These are phyloP conservation scores for Podila epigama DNA, from an alignment of 192 early-diverging fungal genomes.

Conservation along the genomic window DNA sequence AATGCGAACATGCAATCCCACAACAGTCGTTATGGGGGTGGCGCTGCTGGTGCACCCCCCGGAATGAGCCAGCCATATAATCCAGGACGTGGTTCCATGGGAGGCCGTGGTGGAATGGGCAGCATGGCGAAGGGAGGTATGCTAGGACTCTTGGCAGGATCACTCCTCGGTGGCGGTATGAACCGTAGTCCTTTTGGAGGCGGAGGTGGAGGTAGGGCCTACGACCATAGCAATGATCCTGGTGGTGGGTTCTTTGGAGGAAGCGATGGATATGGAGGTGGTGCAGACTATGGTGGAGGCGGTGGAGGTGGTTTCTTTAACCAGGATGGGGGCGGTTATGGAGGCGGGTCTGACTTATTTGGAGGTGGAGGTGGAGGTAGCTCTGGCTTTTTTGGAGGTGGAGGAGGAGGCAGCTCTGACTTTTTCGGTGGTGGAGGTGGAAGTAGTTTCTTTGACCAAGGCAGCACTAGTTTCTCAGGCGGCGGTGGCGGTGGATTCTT, in stretches of 20 bases:
- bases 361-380: slow-evolving; percentile 3
- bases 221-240: background rate
- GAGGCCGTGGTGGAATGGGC: slow-evolving; percentile 13
- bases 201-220: background rate
- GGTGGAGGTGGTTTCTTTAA: background rate
- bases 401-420: background rate
- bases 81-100: background rate
- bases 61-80: slow-evolving; percentile 5
- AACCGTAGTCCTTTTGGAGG: background rate
- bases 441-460: background rate
- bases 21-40: background rate
- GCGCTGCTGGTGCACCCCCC: background rate
- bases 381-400: background rate
- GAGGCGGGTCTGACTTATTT: background rate
- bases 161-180: background rate
- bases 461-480: background rate
- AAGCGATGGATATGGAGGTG: slow-evolving; percentile 8
- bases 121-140: slow-evolving; percentile 19
- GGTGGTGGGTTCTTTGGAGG: slow-evolving; percentile 11
- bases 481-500: slow-evolving; percentile 6
- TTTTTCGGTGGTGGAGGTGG: slow-evolving; percentile 4
- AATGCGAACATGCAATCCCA: slow-evolving; percentile 7
- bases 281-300: background rate
- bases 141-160: slow-evolving; percentile 6
- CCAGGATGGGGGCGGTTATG: background rate